Conservation (phyloP, 495 filamentous ascomycete genomes). For the Aspergillus haitiensis region DNA sequence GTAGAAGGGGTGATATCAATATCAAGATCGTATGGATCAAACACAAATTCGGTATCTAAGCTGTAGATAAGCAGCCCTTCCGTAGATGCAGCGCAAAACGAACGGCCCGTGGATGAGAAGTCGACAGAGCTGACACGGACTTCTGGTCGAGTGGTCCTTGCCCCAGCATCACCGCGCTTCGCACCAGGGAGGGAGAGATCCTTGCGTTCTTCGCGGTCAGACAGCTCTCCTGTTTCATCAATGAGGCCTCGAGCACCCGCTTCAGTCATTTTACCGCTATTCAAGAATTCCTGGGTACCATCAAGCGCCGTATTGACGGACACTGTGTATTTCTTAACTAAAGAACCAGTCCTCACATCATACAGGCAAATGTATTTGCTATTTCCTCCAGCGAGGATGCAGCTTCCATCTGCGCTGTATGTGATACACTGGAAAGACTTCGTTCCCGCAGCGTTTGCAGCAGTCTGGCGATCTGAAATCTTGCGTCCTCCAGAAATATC, state of each 20-base stretch:
- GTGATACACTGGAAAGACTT: conserved; percentile 85
- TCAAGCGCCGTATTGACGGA: conserved; percentile 91
- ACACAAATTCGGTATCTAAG: conserved; percentile 72
- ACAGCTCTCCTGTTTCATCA: conserved; percentile 83
- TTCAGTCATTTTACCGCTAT: conserved; percentile 87
- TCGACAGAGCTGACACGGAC: conserved; percentile 82
- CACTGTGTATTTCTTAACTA: conserved; percentile 94
- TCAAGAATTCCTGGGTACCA: conserved; percentile 94
- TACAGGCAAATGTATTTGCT: conserved; percentile 98
- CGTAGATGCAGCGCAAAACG: conserved; percentile 93
- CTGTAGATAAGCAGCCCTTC: conserved; percentile 93
- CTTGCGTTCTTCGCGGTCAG: conserved; percentile 81
- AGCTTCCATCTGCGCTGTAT: conserved; percentile 89
- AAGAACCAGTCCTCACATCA: conserved; percentile 79
- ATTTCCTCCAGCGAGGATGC: conserved; percentile 85
- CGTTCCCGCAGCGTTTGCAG: conserved; percentile 83
- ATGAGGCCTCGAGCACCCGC: conserved; percentile 80
- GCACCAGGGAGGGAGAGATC: conserved; percentile 86
- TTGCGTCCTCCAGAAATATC: conserved; percentile 93
- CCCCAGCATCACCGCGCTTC: conserved; percentile 78
- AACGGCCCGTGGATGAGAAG: conserved; percentile 83
- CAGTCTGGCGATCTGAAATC: conserved; percentile 79
- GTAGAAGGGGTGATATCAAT: conserved; percentile 83
- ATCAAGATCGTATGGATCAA: conserved; percentile 95
- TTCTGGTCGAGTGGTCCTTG: conserved; percentile 72